phyloP scores from a whole-genome alignment of 495 filamentous ascomycete species.

The Pyronema domesticum region DNA sequence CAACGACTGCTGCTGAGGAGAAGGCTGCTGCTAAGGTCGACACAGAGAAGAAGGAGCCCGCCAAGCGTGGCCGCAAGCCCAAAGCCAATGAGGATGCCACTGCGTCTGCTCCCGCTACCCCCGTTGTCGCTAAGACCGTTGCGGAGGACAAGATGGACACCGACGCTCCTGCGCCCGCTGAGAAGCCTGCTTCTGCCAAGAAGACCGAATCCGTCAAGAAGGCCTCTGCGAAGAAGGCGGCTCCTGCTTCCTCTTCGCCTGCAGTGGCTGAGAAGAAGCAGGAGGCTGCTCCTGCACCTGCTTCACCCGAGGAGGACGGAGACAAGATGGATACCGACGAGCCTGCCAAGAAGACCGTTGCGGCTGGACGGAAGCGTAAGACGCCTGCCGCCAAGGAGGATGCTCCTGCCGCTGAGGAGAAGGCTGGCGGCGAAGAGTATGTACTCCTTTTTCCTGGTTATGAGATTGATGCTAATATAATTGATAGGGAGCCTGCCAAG shows the following conservation, averaged over 20 bases:
- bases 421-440: too few species aligned
- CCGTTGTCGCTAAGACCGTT: background rate
- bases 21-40: background rate
- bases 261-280: too few species aligned
- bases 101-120: background rate
- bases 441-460: too few species aligned
- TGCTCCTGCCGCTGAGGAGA: too few species aligned
- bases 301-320: too few species aligned
- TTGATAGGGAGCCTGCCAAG: too few species aligned
- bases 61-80: slow-evolving; percentile 1
- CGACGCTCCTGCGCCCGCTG: background rate
- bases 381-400: too few species aligned
- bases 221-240: background rate
- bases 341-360: too few species aligned
- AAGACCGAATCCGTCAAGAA: background rate
- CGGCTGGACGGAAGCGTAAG: too few species aligned
- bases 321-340: too few species aligned
- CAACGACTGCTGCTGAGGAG: background rate
- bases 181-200: background rate
- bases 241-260: background rate
- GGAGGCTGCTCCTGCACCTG: too few species aligned
- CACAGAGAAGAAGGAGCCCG: background rate
- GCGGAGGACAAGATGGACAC: background rate
- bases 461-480: too few species aligned
- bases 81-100: background rate